A percentile compares a stretch with the other conserved stretches of the same genome.
Conservation (phyloP, 306 rosid genomes). For the Alnus glutinosa region DNA sequence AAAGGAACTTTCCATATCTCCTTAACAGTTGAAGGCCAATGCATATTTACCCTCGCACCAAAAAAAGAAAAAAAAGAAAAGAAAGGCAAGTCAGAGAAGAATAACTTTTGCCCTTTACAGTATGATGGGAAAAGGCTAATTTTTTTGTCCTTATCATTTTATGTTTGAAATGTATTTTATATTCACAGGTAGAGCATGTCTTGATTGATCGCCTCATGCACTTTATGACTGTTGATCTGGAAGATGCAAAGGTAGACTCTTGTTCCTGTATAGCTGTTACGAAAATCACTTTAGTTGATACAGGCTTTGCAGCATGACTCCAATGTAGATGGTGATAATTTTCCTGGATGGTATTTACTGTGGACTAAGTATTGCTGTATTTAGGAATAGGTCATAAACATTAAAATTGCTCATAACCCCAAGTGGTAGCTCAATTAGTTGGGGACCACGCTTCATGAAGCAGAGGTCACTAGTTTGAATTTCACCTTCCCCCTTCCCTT, state of each 20-base stretch:
- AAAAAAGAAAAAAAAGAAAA: neutral
- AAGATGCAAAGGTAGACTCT: slow-evolving; percentile 65
- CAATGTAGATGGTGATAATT: too few species aligned
- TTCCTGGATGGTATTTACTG: too few species aligned
- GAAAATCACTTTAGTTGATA: neutral
- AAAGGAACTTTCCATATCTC: neutral
- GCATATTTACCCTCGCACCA: neutral
- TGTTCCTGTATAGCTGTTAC: neutral
- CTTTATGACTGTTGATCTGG: slow-evolving; percentile 80
- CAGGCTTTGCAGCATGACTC: too few species aligned
- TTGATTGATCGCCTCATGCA: slow-evolving; percentile 73
- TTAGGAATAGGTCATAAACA: too few species aligned
- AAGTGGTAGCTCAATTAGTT: too few species aligned
- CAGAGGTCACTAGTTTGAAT: too few species aligned
- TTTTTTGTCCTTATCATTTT: neutral
- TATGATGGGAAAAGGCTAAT: neutral
- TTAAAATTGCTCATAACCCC: too few species aligned
- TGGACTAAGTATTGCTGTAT: too few species aligned
- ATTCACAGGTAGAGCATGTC: slow-evolving; percentile 87
- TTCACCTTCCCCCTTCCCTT: too few species aligned
- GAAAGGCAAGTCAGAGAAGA: neutral
- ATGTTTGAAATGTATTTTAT: neutral
- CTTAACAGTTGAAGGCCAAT: neutral
- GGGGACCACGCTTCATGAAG: too few species aligned
- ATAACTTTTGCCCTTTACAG: neutral